Percentiles rank a stretch among this genome's conserved stretches.
These are phyloP conservation scores for Echium plantagineum DNA, from an alignment of 257 asterid species.

Conservation along the genomic window DNA sequence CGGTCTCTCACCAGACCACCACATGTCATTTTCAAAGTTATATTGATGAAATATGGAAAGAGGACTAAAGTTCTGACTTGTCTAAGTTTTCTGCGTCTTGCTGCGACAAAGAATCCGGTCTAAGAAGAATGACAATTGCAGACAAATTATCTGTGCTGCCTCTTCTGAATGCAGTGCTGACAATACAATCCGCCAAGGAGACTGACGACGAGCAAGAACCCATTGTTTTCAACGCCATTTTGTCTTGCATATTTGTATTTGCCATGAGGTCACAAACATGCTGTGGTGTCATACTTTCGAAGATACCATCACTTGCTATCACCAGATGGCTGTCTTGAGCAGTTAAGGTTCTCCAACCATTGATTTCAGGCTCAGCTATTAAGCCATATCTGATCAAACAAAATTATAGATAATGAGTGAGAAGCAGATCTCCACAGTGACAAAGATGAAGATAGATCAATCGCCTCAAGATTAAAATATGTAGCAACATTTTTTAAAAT, in stretches of 20 bases:
- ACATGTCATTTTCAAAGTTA: not conserved
- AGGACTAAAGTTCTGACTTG: not conserved
- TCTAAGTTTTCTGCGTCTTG: not conserved
- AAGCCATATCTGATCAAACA: slow-evolving; percentile 42
- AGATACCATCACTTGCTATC: slow-evolving; percentile 65
- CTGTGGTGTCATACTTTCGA: slow-evolving; percentile 45
- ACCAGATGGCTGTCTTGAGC: slow-evolving; percentile 34
- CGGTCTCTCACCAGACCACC: too few relatives aligned
- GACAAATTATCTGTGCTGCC: slow-evolving; percentile 75
- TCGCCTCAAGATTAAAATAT: not conserved
- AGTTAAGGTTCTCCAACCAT: slow-evolving; percentile 38
- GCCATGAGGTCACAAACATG: slow-evolving; percentile 40
- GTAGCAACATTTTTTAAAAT: not conserved
- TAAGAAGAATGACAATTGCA: slow-evolving; percentile 31
- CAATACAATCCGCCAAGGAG: slow-evolving; percentile 38
- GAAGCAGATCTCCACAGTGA: not conserved
- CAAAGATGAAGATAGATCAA: not conserved
- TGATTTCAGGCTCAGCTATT: slow-evolving; percentile 53
- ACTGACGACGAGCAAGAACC: slow-evolving; percentile 16
- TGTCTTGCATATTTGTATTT: slow-evolving; percentile 1
- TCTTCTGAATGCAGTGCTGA: slow-evolving; percentile 27
- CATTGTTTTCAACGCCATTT: slow-evolving; percentile 7
- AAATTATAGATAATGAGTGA: not conserved
- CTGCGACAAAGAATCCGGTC: not conserved
- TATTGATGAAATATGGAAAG: not conserved